Base-by-base conservation (phyloP, 1,284 basidiomycete species). In the Cutaneotrichosporon sp. region DNA sequence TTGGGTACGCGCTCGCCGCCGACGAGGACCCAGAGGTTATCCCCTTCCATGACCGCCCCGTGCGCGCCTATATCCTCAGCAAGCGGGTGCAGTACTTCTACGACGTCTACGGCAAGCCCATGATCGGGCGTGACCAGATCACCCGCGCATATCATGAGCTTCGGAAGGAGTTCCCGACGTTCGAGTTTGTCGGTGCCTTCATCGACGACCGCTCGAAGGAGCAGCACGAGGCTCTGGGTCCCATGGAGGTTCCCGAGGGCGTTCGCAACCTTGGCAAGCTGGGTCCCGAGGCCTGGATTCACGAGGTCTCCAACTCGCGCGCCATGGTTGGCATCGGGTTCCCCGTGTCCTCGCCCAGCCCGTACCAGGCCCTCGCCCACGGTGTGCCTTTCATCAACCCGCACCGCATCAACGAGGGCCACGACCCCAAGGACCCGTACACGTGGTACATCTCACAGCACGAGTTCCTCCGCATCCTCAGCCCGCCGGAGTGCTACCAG, bases 71-170 rank as follows among this genome's bases (percentile, higher is more conserved):
- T 56, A 53, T 71, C 31, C 56, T 71, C 14, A 66, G 58, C 22
- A 71, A 71, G 59, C 60, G 59, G 38, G 34, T 59, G n/a, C 45
- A 59, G 47, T 69, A 67, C 60, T 69, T 71, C 43, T 62, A 66
- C 56, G 20, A 61, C 24, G n/a, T 43, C 16, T 11, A 36, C 16
- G 49, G 34, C 14, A 38, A 60, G 45, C 57, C 38, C 63, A 67
- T 53, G 54, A 55, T 36, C 51, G 67, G n/a, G 29, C 42, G 31
- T 7, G 25, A 36, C 29, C 13, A 56, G 38, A 18, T 66, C 57
- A 31, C 67, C 56, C 29, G 36, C 55, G 29, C 59, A 58, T 20
- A 68, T 65, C 14, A 49, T 9, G 65, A 68, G 42, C 60, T 71
- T 14, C 43, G 56, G 2, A 36, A 59, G 24, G 68, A 69, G 56